Evolutionary conservation across 225 moss, liverwort and hornwort genomes (phyloP).

Genomic region (Takakia lepidozioides): DNA sequence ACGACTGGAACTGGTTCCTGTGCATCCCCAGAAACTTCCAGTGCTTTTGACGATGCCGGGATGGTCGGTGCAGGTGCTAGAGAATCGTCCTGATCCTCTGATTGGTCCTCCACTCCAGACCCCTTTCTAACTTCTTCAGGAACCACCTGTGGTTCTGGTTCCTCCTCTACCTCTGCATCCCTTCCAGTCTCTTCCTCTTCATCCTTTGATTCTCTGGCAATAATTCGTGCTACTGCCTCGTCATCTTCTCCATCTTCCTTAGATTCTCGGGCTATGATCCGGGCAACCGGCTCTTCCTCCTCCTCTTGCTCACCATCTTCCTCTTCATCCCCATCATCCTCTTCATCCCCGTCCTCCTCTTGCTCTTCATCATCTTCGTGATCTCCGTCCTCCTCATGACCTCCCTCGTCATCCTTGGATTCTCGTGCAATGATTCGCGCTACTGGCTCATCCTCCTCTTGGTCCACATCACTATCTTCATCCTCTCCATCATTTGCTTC

Average conservation of each 20-base stretch:
- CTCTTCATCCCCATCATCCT: constrained; percentile 11
- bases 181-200: too few relatives aligned
- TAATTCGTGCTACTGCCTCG: neutral
- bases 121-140: too few relatives aligned
- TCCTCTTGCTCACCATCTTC: constrained; percentile 5
- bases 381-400: neutral
- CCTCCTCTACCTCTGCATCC: too few relatives aligned
- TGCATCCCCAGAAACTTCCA: too few relatives aligned
- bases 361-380: neutral
- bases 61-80: too few relatives aligned
- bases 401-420: neutral
- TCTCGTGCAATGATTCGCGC: neutral
- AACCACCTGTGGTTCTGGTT: too few relatives aligned
- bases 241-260: constrained; percentile 5
- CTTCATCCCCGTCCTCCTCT: too few relatives aligned
- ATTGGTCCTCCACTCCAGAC: too few relatives aligned
- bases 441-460: neutral
- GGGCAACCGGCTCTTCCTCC: constrained; percentile 2
- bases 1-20: too few relatives aligned
- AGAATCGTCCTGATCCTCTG: too few relatives aligned
- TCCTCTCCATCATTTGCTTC: constrained; percentile 10
- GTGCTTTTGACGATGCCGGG: too few relatives aligned
- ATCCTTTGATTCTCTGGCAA: neutral
- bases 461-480: constrained; percentile 6
- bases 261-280: neutral